A percentile compares a stretch with the other conserved stretches of the same genome.
Conservation (phyloP, 495 filamentous ascomycete species). For the Neurospora sp. region DNA sequence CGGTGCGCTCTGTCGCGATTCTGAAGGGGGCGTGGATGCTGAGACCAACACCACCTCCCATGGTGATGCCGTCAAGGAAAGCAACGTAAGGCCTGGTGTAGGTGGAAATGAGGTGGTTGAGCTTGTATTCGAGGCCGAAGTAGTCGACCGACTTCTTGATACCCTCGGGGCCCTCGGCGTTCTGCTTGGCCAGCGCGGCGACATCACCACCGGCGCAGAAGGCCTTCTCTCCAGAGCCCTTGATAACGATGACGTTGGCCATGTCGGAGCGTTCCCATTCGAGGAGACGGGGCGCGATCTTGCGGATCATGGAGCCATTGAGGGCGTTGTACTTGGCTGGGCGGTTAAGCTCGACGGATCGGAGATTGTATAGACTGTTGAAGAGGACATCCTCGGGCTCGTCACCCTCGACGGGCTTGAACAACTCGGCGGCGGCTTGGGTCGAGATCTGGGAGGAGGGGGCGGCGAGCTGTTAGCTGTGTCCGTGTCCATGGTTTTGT, state of each 20-base stretch:
- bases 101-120: conserved; percentile 92
- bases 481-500: background rate
- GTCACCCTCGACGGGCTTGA: conserved; percentile 47
- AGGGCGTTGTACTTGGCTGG: conserved; percentile 84
- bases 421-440: conserved; percentile 12
- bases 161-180: conserved; percentile 55
- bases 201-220: conserved; percentile 96
- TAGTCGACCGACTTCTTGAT: conserved; percentile 63
- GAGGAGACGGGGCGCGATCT: conserved; percentile 76
- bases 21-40: conserved; percentile 91
- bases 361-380: conserved; percentile 73
- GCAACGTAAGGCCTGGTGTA: conserved; percentile 88
- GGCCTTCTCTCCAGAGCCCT: conserved; percentile 71
- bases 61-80: conserved; percentile 95
- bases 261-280: conserved; percentile 93
- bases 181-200: conserved; percentile 58
- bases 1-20: conserved; percentile 88
- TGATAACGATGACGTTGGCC: conserved; percentile 85
- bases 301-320: conserved; percentile 85
- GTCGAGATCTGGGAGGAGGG: conserved; percentile 46
- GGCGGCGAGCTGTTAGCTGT: background rate
- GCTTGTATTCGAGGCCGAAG: conserved; percentile 84
- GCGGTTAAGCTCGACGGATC: conserved; percentile 88
- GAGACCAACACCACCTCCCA: conserved; percentile 94
- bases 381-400: conserved; percentile 89